A percentile compares a stretch with the other conserved stretches of the same genome.
These are phyloP conservation scores for Acanthamoeba triangularis DNA, from an alignment of 208 protist genomes.

Conservation along the genomic window DNA sequence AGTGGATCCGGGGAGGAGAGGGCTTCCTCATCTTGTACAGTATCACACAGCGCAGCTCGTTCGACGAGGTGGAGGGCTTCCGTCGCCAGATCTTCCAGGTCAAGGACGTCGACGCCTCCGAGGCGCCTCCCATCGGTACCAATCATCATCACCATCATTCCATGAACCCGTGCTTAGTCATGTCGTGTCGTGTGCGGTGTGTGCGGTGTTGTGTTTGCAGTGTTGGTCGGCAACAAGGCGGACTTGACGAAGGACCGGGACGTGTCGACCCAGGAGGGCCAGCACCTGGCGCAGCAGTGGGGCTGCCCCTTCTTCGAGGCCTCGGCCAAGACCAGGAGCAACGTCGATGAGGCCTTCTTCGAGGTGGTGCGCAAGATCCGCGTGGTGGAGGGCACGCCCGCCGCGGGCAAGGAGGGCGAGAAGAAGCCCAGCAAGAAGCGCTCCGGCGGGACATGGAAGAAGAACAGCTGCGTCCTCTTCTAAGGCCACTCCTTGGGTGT, in stretches of 20 bases:
- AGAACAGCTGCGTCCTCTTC: constrained; percentile 33
- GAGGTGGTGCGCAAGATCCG: constrained; percentile 6
- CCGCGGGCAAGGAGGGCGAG: background rate
- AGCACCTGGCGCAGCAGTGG: constrained; percentile 66
- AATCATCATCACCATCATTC: background rate
- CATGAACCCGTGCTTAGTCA: too few relatives aligned
- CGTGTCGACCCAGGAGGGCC: constrained; percentile 54
- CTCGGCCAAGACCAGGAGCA: constrained; percentile 56
- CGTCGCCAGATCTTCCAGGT: constrained; percentile 48
- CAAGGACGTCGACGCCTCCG: background rate
- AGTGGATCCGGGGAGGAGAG: constrained; percentile 87
- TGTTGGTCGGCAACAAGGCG: constrained; percentile 67
- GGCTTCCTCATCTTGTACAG: constrained; percentile 85
- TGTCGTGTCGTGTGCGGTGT: background rate
- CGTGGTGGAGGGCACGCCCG: background rate
- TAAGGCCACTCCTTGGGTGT: too few relatives aligned
- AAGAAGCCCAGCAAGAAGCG: constrained; percentile 42
- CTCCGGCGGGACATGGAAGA: background rate
- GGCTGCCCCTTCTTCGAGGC: constrained; percentile 75
- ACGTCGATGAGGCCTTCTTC: constrained; percentile 44
- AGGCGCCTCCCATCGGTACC: constrained; percentile 15
- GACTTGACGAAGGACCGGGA: constrained; percentile 23
- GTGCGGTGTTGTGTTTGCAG: background rate
- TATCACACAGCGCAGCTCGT: constrained; percentile 68
- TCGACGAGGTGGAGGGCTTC: constrained; percentile 18